Conservation (phyloP, 2,329 filamentous ascomycete species). For the Penicillium sp. region DNA sequence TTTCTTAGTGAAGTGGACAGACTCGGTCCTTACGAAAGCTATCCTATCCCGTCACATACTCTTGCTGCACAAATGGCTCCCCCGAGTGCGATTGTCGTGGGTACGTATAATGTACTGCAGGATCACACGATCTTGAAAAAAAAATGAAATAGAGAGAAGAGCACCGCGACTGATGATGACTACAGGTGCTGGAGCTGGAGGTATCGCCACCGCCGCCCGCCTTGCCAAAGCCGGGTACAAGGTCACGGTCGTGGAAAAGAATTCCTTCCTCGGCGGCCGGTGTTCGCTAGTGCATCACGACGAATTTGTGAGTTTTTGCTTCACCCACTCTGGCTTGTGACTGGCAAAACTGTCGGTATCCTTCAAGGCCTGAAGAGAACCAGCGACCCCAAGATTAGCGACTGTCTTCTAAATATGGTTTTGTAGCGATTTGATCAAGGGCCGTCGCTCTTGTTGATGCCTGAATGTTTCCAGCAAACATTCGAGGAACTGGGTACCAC, state of each 20-base stretch:
- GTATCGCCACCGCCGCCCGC: conserved; percentile 64
- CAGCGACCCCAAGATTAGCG: too few species aligned
- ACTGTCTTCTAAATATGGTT: neutral
- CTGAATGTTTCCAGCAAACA: conserved; percentile 62
- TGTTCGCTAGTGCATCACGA: conserved; percentile 60
- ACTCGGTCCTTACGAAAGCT: too few species aligned
- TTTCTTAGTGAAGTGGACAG: too few species aligned
- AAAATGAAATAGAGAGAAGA: too few species aligned
- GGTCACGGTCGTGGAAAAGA: conserved; percentile 76
- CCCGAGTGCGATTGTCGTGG: neutral
- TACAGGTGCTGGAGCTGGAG: conserved; percentile 52
- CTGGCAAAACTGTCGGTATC: too few species aligned
- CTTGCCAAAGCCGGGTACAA: conserved; percentile 63
- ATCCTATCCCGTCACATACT: neutral
- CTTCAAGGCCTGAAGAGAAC: neutral
- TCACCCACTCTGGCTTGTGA: neutral
- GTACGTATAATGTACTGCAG: neutral
- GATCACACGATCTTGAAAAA: neutral
- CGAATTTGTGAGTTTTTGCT: conserved; percentile 46
- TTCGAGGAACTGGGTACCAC: conserved; percentile 64
- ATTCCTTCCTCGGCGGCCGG: conserved; percentile 63
- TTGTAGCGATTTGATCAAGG: conserved; percentile 67
- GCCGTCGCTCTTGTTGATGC: conserved; percentile 66
- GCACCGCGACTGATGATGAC: too few species aligned
- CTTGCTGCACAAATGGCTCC: neutral